Base-by-base conservation (phyloP, 106 monocot species). In the Dioscorea zingiberensis region DNA sequence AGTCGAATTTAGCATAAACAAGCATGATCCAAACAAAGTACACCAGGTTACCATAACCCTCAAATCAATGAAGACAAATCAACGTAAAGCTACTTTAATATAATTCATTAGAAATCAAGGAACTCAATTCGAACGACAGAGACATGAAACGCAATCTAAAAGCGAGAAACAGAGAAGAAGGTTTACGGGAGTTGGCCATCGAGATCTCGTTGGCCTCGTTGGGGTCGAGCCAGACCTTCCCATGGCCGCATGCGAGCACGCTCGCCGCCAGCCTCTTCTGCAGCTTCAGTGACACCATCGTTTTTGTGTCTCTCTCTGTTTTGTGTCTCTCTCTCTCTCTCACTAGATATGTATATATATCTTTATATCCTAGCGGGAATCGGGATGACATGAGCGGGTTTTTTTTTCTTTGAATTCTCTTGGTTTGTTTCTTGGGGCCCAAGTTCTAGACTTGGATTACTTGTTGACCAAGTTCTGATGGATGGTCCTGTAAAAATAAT, bases 191-290 rank as follows among this genome's bases (percentile, higher is more conserved):
- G 80, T 88, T 93, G 47, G 93, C 93, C 93, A 93, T 85, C 80
- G 88, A 85, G 51, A 93, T 93, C 77, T 88, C 93, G 71, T 71
- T 88, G 80, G 73, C 71, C 59, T 93, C 93, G 78, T 93, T 93
- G 62, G 93, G 91, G 30, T 92, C 91, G 13, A 92, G 78, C 91
- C 91, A 91, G 30, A 91, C 92, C 77, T 93, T 93, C 24, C 92
- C 92, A 67, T 64, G 79, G 18, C 92, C 92, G 62, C 92, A 93
- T 60, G 73, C 80, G 69, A 93, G 87, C 26, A 93, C 87, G 77
- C 92, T 88, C 15, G 87, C 66, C 60, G 92, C 78, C 17, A 93
- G 88, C 74, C 88, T 71, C 85, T 93, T 93, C 80, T 88, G 88
- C 15, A 93, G 85, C 77, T 84, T 88, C 13, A 93, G 75, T 30